Evolutionary conservation across 1,284 basidiomycete species (phyloP), one percentile per base, ranked within the genome.

Genomic region (Inonotus obliquus): DNA sequence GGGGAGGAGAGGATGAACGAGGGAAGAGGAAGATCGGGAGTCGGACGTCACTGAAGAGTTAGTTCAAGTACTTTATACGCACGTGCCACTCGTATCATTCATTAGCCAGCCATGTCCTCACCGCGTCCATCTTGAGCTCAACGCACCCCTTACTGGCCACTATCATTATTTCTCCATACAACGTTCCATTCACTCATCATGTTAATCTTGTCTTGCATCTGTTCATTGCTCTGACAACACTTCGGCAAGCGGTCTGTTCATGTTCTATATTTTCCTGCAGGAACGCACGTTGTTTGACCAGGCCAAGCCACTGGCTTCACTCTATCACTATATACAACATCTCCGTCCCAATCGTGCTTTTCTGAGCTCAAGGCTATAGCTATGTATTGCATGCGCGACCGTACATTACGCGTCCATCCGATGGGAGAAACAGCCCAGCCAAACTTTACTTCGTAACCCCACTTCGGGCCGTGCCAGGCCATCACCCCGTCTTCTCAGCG

Each of bases 21-120:
- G 3, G 13, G 41, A 25, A 45, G 55, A n/a, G 47, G 55, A 57
- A 52, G 51, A 41, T 57, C 44, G 53, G 35, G n/a, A 27, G 9
- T 39, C 53, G 53, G 51, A 52, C 53, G 53, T 54, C 39, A 54
- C 53, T 54, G 25, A 2, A 37, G n/a, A n/a, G n/a, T n/a, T n/a
- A n/a, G n/a, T n/a, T n/a, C n/a, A 23, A 19, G 41, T 25, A n/a
- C 39, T 47, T 47, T 35, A 47, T 47, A 57, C 21, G 44, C 44
- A 57, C 55, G 39, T 57, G 44, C 44, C n/a, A 39, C 35, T 23
- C n/a, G 35, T 9, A 32, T 25, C 29, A 23, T 44, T 17, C 38
- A 39, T 39, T 11, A 11, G 10, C 38, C 10, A 6, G 41, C 41
- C 41, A 11, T 7, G n/a, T 27, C 11, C 9, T 14, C 4, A 4